Base-by-base conservation (phyloP, 106 monocot genomes). In the Allium fistulosum region DNA sequence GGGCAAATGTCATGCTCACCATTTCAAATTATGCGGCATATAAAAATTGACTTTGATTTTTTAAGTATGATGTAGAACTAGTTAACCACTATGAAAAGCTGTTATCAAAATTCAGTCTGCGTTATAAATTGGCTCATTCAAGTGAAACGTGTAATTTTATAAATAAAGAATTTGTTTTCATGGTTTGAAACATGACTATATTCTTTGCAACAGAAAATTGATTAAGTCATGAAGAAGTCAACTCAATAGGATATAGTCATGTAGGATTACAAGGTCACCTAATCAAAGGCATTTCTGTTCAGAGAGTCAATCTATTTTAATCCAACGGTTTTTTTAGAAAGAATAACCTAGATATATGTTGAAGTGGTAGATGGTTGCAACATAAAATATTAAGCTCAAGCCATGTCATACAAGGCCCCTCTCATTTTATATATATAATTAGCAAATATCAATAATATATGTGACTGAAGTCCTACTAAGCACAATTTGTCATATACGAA, bases 311-410 rank as follows among this genome's bases (percentile, higher is more conserved):
- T 4, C 16, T 22, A 59, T 65, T 71, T 66, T 60, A 61, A 49
- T 49, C 71, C 64, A 66, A 78, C 71, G 22, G 72, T 78, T 78
- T 59, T 16, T 12, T 66, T 18, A 22, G 53, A 66, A 78, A 47
- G 52, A 72, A 61, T 72, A 55, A 37, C 37, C 37, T 37, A 37
- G 37, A 37, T 37, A 71, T 71, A 71, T 71, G 51, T 48, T 59
- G 71, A 59, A 47, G 71, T 37, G 37, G 37, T 1, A 27, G 51
- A 67, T 59, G 9, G 58, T 50, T 57, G 27, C 51, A 10, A 37
- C 70, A 71, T 65, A 71, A 65, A 66, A 66, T 77, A 66, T 46
- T 71, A 16, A 53, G 55, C 11, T 55, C 15, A 12, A 12, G 15
- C 53, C 53, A 55, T 55, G 53, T 55, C 10, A 57, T 67, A 76